Base-by-base conservation (phyloP, 176 grass and related monocot genomes). In the Carex scoparia region DNA sequence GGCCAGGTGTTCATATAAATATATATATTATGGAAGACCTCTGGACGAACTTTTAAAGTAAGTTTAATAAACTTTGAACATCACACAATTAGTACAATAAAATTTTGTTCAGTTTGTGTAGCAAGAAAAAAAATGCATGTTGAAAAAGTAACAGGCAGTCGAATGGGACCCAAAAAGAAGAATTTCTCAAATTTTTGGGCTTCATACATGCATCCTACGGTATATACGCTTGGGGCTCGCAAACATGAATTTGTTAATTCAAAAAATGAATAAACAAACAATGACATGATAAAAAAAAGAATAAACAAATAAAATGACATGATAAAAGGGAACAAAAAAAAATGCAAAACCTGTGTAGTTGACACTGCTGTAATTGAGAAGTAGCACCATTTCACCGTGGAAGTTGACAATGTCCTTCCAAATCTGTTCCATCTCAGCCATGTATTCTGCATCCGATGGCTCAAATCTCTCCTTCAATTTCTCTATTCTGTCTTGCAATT, bases 351-450 rank as follows among this genome's bases (percentile, higher is more conserved):
- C 92, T 85, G 94, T 97, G 88, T 94, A 97, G 64, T 97, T 97
- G 69, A 94, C 65, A 74, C 77, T 86, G 81, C 90, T 94, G 81
- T 91, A 97, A 85, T 94, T 97, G 85, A 90, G 85, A 48, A 97
- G 90, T 2, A 97, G 90, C 11, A 97, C 92, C 92, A 92, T 97
- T 33, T 94, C 92, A 0, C 92, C 89, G 49, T 92, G 94, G 62
- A 97, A 84, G 31, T 97, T 81, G 14, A 94, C 92, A 4, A 97
- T 88, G 53, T 88, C 90, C 72, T 91, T 94, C 69, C 94, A 70
- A 61, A 86, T 78, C 75, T 48, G 82, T 81, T 64, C 78, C 77
- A 85, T 87, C 83, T 86, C 79, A 44, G 3, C 42, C 53, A 14
- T 33, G 18, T 49, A 53, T 58, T 86, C 60, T 7, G 40, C 38